Evolutionary conservation across 2,329 filamentous ascomycete genomes (phyloP).

Genomic region (Fusarium tjaetaba): DNA sequence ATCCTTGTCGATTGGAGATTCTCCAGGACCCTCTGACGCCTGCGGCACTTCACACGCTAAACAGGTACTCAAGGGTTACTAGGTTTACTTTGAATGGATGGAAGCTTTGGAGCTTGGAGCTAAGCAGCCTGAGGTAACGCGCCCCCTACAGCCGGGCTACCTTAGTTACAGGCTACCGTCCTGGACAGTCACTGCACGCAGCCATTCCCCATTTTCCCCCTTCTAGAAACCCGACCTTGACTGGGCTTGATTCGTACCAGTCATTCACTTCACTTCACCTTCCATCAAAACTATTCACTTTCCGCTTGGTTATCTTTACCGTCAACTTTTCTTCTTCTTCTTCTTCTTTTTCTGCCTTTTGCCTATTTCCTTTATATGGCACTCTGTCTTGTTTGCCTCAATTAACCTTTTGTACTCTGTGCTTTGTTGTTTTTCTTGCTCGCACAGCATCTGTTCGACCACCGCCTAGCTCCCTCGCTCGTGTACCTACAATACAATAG

Average conservation of each 20-base stretch:
- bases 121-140: neutral
- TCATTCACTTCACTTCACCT: neutral
- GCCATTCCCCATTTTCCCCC: slow-evolving; percentile 13
- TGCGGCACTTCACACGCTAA: slow-evolving; percentile 36
- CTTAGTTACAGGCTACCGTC: neutral
- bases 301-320: slow-evolving; percentile 7
- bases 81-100: neutral
- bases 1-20: slow-evolving; percentile 11
- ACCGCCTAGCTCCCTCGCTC: slow-evolving; percentile 12
- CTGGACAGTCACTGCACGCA: slow-evolving; percentile 13
- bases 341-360: neutral
- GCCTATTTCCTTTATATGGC: neutral
- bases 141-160: neutral
- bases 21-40: slow-evolving; percentile 30
- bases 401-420: neutral
- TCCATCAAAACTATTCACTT: slow-evolving; percentile 1
- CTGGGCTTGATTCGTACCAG: neutral
- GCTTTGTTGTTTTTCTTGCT: neutral
- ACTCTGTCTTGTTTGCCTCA: neutral
- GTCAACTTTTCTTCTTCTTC: neutral
- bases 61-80: slow-evolving; percentile 10
- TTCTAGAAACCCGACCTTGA: slow-evolving; percentile 30
- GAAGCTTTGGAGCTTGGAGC: neutral
- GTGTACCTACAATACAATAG: neutral
- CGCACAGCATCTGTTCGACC: slow-evolving; percentile 4